A percentile compares a stretch with the other conserved stretches of the same genome.
Evolutionary conservation across 1,284 basidiomycete species (phyloP).

Genomic region (Hymenochaete sp.): DNA sequence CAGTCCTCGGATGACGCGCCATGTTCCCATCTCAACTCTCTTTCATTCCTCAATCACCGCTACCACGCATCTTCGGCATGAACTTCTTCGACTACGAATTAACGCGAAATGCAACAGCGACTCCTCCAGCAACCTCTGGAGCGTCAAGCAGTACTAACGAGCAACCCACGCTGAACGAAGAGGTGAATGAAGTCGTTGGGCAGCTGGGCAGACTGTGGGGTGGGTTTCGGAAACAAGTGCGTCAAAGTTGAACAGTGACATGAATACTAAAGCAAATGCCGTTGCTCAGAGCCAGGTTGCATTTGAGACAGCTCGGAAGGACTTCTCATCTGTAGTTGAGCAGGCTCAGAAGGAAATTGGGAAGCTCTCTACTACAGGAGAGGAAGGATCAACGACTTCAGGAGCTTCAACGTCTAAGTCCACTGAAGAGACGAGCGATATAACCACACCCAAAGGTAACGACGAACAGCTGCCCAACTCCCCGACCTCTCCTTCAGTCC

Average conservation of each 20-base stretch:
- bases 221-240: constrained; percentile 78
- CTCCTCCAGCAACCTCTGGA: constrained; percentile 30
- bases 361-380: constrained; percentile 39
- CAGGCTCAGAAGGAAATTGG: constrained; percentile 78
- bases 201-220: constrained; percentile 84
- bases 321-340: constrained; percentile 65
- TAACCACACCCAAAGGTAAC: background rate
- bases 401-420: constrained; percentile 17
- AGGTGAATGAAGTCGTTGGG: constrained; percentile 79
- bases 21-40: background rate
- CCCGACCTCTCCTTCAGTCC: constrained; percentile 10
- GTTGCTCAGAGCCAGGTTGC: constrained; percentile 60
- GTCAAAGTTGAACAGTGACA: constrained; percentile 22
- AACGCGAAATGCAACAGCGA: constrained; percentile 33
- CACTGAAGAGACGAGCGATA: background rate
- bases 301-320: constrained; percentile 66
- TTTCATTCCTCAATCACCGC: background rate
- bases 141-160: constrained; percentile 27
- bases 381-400: constrained; percentile 8
- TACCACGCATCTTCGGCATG: constrained; percentile 37
- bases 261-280: constrained; percentile 12
- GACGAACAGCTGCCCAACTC: background rate
- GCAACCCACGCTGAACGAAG: constrained; percentile 69
- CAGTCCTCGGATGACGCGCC: no score
- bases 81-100: constrained; percentile 68